A percentile compares a stretch with the other conserved stretches of the same genome.
These are phyloP conservation scores for Austropuccinia psidii DNA, from an alignment of 1,284 basidiomycete genomes.

Conservation along the genomic window DNA sequence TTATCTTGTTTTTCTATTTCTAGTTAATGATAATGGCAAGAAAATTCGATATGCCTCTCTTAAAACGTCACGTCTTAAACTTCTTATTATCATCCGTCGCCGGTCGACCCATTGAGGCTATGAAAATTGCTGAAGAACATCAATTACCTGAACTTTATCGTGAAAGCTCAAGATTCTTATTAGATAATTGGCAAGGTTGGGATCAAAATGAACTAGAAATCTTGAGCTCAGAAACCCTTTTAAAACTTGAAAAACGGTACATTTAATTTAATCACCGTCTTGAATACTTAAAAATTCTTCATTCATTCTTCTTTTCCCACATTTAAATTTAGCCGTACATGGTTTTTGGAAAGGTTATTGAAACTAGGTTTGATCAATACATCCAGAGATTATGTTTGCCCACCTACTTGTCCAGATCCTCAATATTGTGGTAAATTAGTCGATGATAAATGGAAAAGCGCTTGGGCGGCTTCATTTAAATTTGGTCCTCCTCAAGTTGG, in stretches of 20 bases:
- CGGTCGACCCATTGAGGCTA: constrained; percentile 77
- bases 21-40: constrained; percentile 65
- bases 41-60: constrained; percentile 70
- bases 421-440: constrained; percentile 70
- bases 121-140: constrained; percentile 61
- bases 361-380: constrained; percentile 79
- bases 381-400: constrained; percentile 69
- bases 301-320: neutral
- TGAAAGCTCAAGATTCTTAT: constrained; percentile 77
- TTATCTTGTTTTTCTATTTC: neutral
- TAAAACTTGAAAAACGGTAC: constrained; percentile 78
- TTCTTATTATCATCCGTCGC: constrained; percentile 85
- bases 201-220: constrained; percentile 67
- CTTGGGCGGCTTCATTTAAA: constrained; percentile 74
- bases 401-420: constrained; percentile 72
- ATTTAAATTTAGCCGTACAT: constrained; percentile 58
- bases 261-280: constrained; percentile 1
- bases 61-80: constrained; percentile 69
- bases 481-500: constrained; percentile 57
- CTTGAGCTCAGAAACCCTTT: constrained; percentile 65
- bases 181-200: constrained; percentile 59
- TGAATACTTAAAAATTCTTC: neutral
- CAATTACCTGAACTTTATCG: constrained; percentile 61
- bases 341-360: constrained; percentile 86
- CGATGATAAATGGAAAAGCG: constrained; percentile 85